These are phyloP conservation scores for Barbarea vulgaris DNA, from an alignment of 345 rosid genomes.

Conservation along the genomic window DNA sequence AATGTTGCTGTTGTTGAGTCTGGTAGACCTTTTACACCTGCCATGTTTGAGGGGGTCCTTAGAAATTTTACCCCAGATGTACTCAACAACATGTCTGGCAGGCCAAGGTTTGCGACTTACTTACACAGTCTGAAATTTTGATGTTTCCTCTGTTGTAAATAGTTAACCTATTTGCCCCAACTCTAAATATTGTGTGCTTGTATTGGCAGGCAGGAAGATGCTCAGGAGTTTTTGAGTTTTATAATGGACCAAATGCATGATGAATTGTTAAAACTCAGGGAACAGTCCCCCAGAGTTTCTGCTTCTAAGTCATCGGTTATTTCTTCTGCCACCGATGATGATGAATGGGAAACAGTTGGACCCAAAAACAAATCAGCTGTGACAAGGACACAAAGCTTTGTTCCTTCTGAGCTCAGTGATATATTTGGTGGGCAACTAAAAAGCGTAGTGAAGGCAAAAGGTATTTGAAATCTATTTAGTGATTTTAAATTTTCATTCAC, in stretches of 20 bases:
- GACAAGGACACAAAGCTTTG: constrained; percentile 81
- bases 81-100: constrained; percentile 68
- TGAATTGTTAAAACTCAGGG: constrained; percentile 78
- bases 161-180: neutral
- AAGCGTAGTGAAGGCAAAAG: constrained; percentile 84
- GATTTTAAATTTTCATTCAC: neutral
- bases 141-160: neutral
- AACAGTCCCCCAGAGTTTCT: constrained; percentile 40
- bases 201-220: constrained; percentile 92
- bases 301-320: constrained; percentile 53
- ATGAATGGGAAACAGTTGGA: constrained; percentile 98
- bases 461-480: constrained; percentile 35
- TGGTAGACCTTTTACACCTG: constrained; percentile 76
- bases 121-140: neutral
- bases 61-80: constrained; percentile 84
- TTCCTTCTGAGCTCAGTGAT: constrained; percentile 73
- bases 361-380: constrained; percentile 91
- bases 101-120: constrained; percentile 71
- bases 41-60: constrained; percentile 85
- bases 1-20: constrained; percentile 52
- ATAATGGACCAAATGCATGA: constrained; percentile 90
- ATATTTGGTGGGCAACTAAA: constrained; percentile 86
- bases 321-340: constrained; percentile 64
- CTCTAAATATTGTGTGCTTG: constrained; percentile 18
- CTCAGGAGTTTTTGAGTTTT: constrained; percentile 93